Base-by-base conservation (phyloP, 1,284 basidiomycete species). In the Termitomyces sp. region DNA sequence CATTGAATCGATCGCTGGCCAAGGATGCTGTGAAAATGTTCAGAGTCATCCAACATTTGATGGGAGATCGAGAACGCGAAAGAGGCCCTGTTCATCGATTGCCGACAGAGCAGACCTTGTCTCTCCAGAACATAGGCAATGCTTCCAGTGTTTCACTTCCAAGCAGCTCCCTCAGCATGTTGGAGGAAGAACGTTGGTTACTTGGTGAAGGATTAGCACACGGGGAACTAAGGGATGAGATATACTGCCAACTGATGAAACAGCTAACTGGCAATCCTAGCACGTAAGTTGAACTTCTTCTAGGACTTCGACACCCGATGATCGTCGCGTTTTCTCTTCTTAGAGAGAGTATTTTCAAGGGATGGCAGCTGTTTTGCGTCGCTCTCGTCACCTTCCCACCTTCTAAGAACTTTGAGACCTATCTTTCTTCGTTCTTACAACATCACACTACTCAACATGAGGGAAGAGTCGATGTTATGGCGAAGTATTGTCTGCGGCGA, bases 331-430 rank as follows among this genome's bases (percentile, higher is more conserved):
- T 24, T 42, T 30, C n/a, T 59, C 38, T 19, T 19, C 59, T 33
- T 17, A 92, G 90, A 21, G 90, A 94, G 64, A 88, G 90, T 62
- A 69, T 84, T 33, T 92, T 94, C 72, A 87, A 86, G 62, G 94
- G 93, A 28, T 96, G 93, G 89, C 94, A 96, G 66, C 73, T 96
- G 44, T 74, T 96, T 34, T 95, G 92, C 66, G 92, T 95, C 0
- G 73, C 94, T 28, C 77, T 94, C 15, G 82, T 90, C 52, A 88
- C 91, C 1, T 96, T 96, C 67, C 89, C 91, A 3, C 94, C 94
- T 0, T 94, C 91, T 17, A 92, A 92, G 70, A 87, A 92, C 67
- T 93, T 96, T 62, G 90, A 93, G 67, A 77, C 84, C 0, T 91
- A 91, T 67, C 78, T 96, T 3, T 81, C 79, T 33, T 77, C 80